Percentiles rank a stretch among this genome's conserved stretches.
Conservation (phyloP, 2,329 filamentous ascomycete genomes). For the Cordyceps fumosorosea region DNA sequence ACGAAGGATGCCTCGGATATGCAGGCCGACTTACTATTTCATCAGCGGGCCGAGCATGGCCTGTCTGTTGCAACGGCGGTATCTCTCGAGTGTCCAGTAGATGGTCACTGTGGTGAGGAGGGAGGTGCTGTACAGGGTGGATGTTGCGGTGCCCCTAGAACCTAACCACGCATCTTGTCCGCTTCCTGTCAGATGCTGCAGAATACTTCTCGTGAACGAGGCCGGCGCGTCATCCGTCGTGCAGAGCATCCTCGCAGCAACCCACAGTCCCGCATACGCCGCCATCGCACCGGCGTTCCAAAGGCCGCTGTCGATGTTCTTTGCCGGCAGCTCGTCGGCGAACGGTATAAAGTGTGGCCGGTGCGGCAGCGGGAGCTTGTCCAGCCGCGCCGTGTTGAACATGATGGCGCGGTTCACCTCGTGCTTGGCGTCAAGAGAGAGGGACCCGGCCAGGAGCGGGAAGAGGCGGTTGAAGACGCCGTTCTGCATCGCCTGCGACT, state of each 20-base stretch:
- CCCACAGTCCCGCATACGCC: neutral
- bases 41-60: neutral
- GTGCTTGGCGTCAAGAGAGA: neutral
- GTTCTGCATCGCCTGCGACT: conserved; percentile 5
- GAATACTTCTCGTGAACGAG: neutral
- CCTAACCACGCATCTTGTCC: neutral
- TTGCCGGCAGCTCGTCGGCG: neutral
- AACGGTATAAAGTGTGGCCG: neutral
- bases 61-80: conserved; percentile 3
- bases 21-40: neutral
- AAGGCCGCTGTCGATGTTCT: neutral
- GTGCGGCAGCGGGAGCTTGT: neutral
- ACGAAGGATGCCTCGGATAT: too few relatives aligned
- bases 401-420: neutral
- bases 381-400: neutral
- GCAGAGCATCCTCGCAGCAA: neutral
- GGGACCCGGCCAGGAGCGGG: neutral
- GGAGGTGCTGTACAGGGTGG: neutral
- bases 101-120: neutral
- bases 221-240: neutral
- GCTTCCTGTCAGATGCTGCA: neutral
- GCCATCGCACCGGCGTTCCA: neutral
- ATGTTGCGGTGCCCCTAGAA: neutral
- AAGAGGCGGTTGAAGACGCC: neutral
- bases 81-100: conserved; percentile 3